These are phyloP conservation scores for Starmerella asiatica DNA, from an alignment of 805 yeast species.

Conservation along the genomic window DNA sequence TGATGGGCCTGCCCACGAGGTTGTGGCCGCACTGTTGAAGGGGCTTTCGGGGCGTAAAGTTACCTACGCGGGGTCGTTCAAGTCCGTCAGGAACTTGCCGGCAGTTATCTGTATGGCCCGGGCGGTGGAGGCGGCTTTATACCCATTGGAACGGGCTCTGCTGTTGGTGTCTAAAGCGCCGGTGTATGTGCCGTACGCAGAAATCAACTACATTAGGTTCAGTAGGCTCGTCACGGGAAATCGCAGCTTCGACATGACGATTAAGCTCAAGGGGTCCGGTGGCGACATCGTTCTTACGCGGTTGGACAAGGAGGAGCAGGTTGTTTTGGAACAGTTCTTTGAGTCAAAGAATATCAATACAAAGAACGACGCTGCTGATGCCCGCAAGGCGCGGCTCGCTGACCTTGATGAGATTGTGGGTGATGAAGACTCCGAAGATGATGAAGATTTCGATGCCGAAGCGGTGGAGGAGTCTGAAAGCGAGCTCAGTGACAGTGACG, in stretches of 20 bases:
- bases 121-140: constrained; percentile 88
- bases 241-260: constrained; percentile 85
- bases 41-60: constrained; percentile 83
- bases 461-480: constrained; percentile 67
- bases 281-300: constrained; percentile 76
- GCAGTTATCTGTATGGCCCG: constrained; percentile 86
- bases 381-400: constrained; percentile 63
- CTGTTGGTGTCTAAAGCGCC: constrained; percentile 90
- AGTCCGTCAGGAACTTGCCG: constrained; percentile 62
- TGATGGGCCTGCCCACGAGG: constrained; percentile 75
- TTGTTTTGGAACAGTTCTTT: constrained; percentile 59
- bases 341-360: constrained; percentile 64
- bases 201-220: constrained; percentile 61
- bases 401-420: constrained; percentile 50
- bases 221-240: constrained; percentile 64
- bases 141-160: constrained; percentile 83
- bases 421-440: constrained; percentile 34
- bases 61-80: constrained; percentile 70
- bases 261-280: constrained; percentile 46
- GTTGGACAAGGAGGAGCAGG: constrained; percentile 81
- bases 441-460: constrained; percentile 50
- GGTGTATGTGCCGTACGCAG: constrained; percentile 74
- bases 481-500: constrained; percentile 13
- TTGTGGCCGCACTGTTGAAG: constrained; percentile 72
- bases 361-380: constrained; percentile 79